Percentiles rank a stretch among this genome's conserved stretches.
Conservation (phyloP, 306 rosid species). For the Delonix regia region DNA sequence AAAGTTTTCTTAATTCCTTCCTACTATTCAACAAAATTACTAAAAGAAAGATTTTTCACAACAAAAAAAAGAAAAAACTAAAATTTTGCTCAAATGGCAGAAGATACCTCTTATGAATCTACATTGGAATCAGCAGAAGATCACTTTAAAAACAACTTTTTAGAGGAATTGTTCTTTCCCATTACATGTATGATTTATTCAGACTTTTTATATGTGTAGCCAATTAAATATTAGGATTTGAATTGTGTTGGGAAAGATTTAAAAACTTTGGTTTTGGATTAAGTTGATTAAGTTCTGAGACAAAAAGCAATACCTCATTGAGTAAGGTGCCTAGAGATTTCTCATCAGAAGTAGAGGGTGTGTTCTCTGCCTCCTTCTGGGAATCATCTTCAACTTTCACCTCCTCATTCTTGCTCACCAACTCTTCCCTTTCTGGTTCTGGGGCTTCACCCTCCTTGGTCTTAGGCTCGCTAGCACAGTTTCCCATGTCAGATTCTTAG, state of each 20-base stretch:
- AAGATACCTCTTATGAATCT: too few relatives aligned
- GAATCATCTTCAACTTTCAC: not conserved
- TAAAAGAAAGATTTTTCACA: not conserved
- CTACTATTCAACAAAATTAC: not conserved
- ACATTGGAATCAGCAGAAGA: too few relatives aligned
- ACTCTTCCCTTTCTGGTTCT: conserved; percentile 33
- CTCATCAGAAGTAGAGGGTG: not conserved
- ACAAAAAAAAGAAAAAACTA: too few relatives aligned
- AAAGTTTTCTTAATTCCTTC: not conserved
- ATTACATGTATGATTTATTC: too few relatives aligned
- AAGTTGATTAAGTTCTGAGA: too few relatives aligned
- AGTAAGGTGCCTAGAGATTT: conserved; percentile 41
- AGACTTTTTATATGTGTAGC: too few relatives aligned
- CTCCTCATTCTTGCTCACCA: conserved; percentile 1
- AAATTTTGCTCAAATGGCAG: too few relatives aligned
- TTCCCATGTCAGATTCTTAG: conserved; percentile 35
- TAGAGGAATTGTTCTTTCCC: too few relatives aligned
- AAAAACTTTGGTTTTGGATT: not conserved
- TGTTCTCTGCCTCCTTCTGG: not conserved
- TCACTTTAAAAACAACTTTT: too few relatives aligned
- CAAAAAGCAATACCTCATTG: conserved; percentile 26
- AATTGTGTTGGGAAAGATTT: too few relatives aligned
- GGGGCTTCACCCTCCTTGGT: conserved; percentile 38
- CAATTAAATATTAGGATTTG: too few relatives aligned
- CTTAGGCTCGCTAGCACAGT: conserved; percentile 43